These are phyloP conservation scores for Cyclotella atomus DNA, from an alignment of 108 stramenopile species.

Conservation along the genomic window DNA sequence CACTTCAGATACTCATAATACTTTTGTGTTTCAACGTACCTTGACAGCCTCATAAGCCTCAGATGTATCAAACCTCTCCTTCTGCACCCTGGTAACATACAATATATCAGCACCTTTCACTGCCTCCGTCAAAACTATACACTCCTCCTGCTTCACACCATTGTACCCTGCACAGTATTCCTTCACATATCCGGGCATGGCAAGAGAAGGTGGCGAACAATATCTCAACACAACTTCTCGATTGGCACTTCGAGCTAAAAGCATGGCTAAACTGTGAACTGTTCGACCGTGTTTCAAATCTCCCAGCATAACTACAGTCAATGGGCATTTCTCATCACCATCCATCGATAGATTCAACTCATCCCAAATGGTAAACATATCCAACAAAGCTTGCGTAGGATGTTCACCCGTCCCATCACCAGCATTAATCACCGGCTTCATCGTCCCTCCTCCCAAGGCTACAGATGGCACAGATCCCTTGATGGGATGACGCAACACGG, in stretches of 20 bases:
- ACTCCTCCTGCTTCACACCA: conserved; percentile 67
- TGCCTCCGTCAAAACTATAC: conserved; percentile 57
- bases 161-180: conserved; percentile 62
- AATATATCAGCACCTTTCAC: conserved; percentile 83
- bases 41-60: conserved; percentile 88
- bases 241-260: conserved; percentile 72
- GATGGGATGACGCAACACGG: conserved; percentile 91
- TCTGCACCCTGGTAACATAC: conserved; percentile 97
- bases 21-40: conserved; percentile 43
- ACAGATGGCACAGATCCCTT: conserved; percentile 71
- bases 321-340: conserved; percentile 9
- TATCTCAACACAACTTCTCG: conserved; percentile 75
- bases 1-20: too few relatives aligned
- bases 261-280: conserved; percentile 92
- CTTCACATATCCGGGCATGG: conserved; percentile 85
- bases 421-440: conserved; percentile 93
- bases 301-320: conserved; percentile 83
- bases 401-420: conserved; percentile 98
- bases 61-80: conserved; percentile 88
- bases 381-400: conserved; percentile 98
- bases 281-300: conserved; percentile 98
- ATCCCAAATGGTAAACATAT: conserved; percentile 91
- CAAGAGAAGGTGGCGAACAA: conserved; percentile 82
- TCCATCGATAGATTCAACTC: conserved; percentile 59
- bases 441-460: conserved; percentile 43